These are phyloP conservation scores for Spergularia marina DNA, from an alignment of 148 eudicot species.

Conservation along the genomic window DNA sequence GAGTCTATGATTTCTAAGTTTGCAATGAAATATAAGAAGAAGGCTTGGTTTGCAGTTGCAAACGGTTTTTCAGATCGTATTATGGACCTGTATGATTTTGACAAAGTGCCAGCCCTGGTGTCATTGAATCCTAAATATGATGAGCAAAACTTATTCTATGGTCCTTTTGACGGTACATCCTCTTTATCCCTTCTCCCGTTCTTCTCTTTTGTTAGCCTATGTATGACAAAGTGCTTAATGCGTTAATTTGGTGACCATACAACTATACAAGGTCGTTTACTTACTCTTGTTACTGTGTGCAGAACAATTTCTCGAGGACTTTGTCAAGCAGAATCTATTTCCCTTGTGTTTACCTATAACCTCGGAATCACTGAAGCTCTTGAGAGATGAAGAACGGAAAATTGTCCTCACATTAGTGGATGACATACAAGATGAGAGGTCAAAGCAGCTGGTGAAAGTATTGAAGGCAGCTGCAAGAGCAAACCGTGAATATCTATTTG, in stretches of 20 bases:
- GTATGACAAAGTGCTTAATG: too few relatives aligned
- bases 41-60: slow-evolving; percentile 95
- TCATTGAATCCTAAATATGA: slow-evolving; percentile 68
- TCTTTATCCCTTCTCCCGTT: not conserved
- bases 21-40: slow-evolving; percentile 79
- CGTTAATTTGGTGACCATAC: not conserved
- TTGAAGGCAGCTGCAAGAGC: slow-evolving; percentile 95
- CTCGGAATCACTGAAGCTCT: slow-evolving; percentile 55
- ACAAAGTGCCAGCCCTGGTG: slow-evolving; percentile 85
- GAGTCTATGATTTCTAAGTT: slow-evolving; percentile 63
- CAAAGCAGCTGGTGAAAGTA: slow-evolving; percentile 55
- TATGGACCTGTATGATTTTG: slow-evolving; percentile 82
- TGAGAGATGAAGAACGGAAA: slow-evolving; percentile 84
- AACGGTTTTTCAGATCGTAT: slow-evolving; percentile 74
- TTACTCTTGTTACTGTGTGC: slow-evolving; percentile 22
- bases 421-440: slow-evolving; percentile 59
- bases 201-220: not conserved
- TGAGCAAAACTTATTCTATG: slow-evolving; percentile 72
- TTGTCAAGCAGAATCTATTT: slow-evolving; percentile 69
- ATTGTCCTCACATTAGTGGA: slow-evolving; percentile 69
- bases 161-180: slow-evolving; percentile 88
- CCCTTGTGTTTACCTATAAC: slow-evolving; percentile 77
- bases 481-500: slow-evolving; percentile 79
- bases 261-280: slow-evolving; percentile 1
- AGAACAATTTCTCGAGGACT: slow-evolving; percentile 82